Base-by-base conservation (phyloP, 2,329 filamentous ascomycete species). In the Onygena corvina region DNA sequence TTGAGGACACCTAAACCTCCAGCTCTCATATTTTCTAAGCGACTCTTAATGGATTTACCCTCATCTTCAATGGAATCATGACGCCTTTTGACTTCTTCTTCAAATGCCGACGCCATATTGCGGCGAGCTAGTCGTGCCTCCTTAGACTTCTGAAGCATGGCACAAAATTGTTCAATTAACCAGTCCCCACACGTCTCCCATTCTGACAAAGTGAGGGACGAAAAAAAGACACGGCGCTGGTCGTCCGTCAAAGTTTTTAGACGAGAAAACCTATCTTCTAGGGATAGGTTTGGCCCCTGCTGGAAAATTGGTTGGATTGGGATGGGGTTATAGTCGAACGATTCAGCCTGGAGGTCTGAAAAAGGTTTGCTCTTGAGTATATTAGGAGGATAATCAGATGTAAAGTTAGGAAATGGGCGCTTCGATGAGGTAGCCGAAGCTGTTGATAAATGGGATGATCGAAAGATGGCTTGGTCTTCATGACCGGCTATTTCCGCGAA, bases 101-200 rank as follows among this genome's bases (percentile, higher is more conserved):
- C 79, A 53, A 79, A 78, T 2, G 67, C 61, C 27, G 65, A 63
- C 2, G 75, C 76, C 3, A 73, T 67, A 47, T 70, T 70, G 18
- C 79, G 70, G 58, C 78, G 75, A 34, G 73, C 69, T 52, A 71
- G 69, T 34, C 79, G 69, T 23, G 72, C 67, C 1, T 70, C 64
- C 56, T 72, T 78, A 56, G 78, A 71, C 44, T 71, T 70, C 14
- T 63, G 61, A 31, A 80, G 60, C 34, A 79, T 63, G 3, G 67
- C 62, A 44, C 66, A 66, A 56, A 81, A 80, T 46, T 71, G 68
- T 1, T 74, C 71, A 1, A 81, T 67, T 40, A 82, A 72, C 70
- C 77, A 76, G 50, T 79, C 75, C 2, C 79, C 79, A 18, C 76
- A 75, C 40, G 78, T 71, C 61, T 81, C 79, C 76, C 79, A 81